Conservation (phyloP, 257 asterid species). For the Solanum stenotomum region DNA sequence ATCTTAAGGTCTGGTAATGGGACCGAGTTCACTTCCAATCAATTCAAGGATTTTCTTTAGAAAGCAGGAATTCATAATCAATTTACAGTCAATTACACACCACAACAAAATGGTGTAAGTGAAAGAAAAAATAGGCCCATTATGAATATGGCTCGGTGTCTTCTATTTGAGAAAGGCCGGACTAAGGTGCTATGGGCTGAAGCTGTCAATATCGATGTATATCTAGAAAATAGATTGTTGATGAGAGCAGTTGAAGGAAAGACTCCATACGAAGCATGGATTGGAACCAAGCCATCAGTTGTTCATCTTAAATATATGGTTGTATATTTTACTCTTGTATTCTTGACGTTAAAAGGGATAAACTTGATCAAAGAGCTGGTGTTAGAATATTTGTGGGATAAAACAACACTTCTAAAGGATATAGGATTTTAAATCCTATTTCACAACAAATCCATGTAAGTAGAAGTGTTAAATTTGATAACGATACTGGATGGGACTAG, state of each 20-base stretch:
- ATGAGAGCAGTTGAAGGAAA: neutral
- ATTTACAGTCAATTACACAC: neutral
- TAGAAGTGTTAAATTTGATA: neutral
- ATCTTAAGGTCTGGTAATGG: too few relatives aligned
- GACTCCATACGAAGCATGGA: neutral
- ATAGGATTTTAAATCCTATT: neutral
- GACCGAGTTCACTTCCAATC: neutral
- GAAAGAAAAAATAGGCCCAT: neutral
- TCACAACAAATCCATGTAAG: neutral
- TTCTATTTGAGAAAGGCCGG: neutral
- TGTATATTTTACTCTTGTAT: neutral
- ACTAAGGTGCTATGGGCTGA: neutral
- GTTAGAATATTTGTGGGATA: neutral
- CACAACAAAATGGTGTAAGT: neutral
- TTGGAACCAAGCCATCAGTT: neutral
- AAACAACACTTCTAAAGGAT: neutral
- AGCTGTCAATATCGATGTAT: neutral
- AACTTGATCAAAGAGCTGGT: neutral
- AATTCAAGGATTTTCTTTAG: neutral
- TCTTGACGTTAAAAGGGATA: neutral
- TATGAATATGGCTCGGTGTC: neutral
- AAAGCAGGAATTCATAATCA: neutral
- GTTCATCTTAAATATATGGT: neutral
- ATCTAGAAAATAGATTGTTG: neutral
- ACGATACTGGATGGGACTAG: neutral